A percentile compares a stretch with the other conserved stretches of the same genome.
Conservation (phyloP, 306 rosid species). For the Phaseolus lunatus region DNA sequence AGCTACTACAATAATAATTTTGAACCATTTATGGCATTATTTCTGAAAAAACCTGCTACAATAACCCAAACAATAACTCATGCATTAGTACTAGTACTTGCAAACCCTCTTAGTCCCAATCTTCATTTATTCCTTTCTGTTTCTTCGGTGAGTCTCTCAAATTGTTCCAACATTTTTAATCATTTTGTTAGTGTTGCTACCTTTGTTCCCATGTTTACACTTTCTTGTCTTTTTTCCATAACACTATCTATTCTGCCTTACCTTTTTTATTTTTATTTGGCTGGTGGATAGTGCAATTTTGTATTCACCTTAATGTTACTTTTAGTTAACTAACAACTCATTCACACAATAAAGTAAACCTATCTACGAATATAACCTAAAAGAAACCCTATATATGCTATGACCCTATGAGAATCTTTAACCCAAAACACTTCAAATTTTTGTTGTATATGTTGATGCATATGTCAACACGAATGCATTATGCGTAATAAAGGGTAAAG, state of each 20-base stretch:
- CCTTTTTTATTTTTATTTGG: background rate
- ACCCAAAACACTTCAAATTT: background rate
- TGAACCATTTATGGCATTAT: background rate
- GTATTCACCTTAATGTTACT: background rate
- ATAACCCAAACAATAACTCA: background rate
- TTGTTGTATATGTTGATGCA: background rate
- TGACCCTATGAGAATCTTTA: background rate
- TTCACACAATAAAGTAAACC: conserved; percentile 19
- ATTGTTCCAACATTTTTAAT: background rate
- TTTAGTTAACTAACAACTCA: conserved; percentile 21
- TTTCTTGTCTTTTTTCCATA: background rate
- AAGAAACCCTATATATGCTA: conserved; percentile 2
- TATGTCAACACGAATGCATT: background rate
- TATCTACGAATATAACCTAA: background rate
- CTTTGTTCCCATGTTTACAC: background rate
- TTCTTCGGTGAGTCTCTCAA: background rate
- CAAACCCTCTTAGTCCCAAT: background rate
- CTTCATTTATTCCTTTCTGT: conserved; percentile 9
- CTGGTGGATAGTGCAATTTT: background rate
- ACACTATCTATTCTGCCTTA: background rate
- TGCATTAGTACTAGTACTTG: background rate
- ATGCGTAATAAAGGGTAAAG: background rate
- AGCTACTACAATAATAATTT: no score
- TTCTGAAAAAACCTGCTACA: background rate
- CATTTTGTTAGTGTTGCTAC: background rate